Evolutionary conservation across 2,329 filamentous ascomycete species (phyloP), one percentile per base, ranked within the genome.

Genomic region (Hymenoscyphus fraxineus): DNA sequence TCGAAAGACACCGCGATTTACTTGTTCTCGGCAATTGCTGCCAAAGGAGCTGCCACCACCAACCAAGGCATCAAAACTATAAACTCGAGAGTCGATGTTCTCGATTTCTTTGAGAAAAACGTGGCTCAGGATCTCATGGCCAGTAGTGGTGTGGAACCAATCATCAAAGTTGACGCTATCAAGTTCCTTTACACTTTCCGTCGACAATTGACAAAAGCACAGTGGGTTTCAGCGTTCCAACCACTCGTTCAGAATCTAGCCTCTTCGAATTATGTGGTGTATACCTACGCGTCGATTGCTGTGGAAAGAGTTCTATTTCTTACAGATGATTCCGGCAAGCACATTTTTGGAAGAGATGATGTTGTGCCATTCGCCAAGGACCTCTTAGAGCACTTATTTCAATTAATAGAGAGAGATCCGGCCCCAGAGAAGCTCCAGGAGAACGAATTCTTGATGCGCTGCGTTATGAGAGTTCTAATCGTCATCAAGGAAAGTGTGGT

Each of bases 1-100:
- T 88, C 93, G 59, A 99, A 99, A 80, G 95, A 99, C 74, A 98
- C 94, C 0, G 95, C 95, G n/a, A 89, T 97, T 64, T 98, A 98
- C 74, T 86, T 99, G 16, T 99, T 96, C 81, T 88, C 95, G 44
- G 92, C 95, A 4, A 92, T 98, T 71, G 95, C 95, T 16, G 92
- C 93, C 51, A 97, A 96, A 80, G 95, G 95, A 62, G 85, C 88
- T 39, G 88, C 94, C 39, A 98, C 95, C 2, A 85, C 92, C 7
- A 90, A 88, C 0, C 92, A 96, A 72, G 95, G 96, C 77, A 92
- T 98, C 62, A 93, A 93, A 76, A 93, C 88, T 13, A 91, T 95
- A 67, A 99, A 98, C 77, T 82, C 85, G n/a, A 79, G 90, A 47
- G 89, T 98, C 70, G 89, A 96, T 72, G 90, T 99, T 32, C 88